Evolutionary conservation across 2,329 filamentous ascomycete genomes (phyloP).

Genomic region (Knoxdaviesia capensis): DNA sequence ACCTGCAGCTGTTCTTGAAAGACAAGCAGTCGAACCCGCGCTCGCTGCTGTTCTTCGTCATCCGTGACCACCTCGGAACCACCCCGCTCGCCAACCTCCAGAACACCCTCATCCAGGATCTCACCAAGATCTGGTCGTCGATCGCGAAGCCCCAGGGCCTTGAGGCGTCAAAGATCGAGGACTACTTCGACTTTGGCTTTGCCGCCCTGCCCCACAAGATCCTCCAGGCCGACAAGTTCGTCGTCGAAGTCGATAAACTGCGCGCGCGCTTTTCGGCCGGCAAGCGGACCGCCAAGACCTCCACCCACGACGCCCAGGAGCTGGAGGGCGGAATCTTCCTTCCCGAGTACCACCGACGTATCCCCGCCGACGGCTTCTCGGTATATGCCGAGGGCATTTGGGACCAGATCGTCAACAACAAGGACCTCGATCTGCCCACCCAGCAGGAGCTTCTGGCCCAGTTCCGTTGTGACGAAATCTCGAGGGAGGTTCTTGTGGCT

Average conservation of each 20-base stretch:
- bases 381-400: slow-evolving; percentile 86
- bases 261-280: slow-evolving; percentile 68
- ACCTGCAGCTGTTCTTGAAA: slow-evolving; percentile 89
- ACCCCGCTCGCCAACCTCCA: slow-evolving; percentile 82
- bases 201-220: slow-evolving; percentile 93
- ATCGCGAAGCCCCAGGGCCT: slow-evolving; percentile 81
- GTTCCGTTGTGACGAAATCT: slow-evolving; percentile 94
- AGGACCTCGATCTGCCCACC: slow-evolving; percentile 87
- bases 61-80: slow-evolving; percentile 84
- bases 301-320: slow-evolving; percentile 46
- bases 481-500: slow-evolving; percentile 62
- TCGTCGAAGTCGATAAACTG: slow-evolving; percentile 58
- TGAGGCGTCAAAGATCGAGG: slow-evolving; percentile 75
- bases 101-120: slow-evolving; percentile 74
- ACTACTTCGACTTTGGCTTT: slow-evolving; percentile 98
- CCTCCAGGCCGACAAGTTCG: slow-evolving; percentile 80
- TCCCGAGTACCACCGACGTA: slow-evolving; percentile 85
- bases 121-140: slow-evolving; percentile 79
- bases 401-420: slow-evolving; percentile 98
- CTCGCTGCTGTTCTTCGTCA: slow-evolving; percentile 94
- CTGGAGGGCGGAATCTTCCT: slow-evolving; percentile 68
- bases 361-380: slow-evolving; percentile 92
- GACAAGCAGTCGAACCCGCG: slow-evolving; percentile 80
- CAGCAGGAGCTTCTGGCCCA: slow-evolving; percentile 94
- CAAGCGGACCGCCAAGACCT: slow-evolving; percentile 46